Conservation (phyloP, 176 grass and related monocot species). For the Oryza glaberrima region DNA sequence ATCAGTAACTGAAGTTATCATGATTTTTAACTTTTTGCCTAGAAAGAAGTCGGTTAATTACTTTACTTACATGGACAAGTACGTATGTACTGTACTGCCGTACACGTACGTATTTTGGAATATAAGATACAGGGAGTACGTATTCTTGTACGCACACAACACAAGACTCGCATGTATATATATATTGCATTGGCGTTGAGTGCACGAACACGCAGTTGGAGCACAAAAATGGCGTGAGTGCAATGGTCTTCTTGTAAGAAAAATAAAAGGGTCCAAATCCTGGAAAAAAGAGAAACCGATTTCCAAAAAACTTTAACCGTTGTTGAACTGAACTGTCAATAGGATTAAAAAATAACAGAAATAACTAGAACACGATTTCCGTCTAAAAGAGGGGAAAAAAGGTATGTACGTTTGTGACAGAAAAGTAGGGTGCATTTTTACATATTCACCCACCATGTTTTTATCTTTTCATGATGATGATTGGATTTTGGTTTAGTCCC, state of each 20-base stretch:
- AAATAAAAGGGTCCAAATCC: constrained; percentile 5
- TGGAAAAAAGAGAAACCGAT: constrained; percentile 18
- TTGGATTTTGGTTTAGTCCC: not conserved
- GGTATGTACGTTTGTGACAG: not conserved
- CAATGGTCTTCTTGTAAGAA: not conserved
- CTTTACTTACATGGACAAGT: not conserved
- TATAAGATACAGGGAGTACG: not conserved
- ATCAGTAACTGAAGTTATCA: not conserved
- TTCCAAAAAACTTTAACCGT: constrained; percentile 23
- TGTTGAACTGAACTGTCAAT: constrained; percentile 20
- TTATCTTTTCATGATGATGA: not conserved
- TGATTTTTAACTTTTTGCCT: not conserved
- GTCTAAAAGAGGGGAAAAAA: not conserved
- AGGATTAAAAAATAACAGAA: constrained; percentile 28
- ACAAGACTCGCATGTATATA: constrained; percentile 37
- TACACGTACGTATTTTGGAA: not conserved
- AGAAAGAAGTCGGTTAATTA: not conserved
- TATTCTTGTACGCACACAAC: constrained; percentile 15
- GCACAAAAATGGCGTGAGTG: constrained; percentile 37
- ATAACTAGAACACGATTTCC: not conserved
- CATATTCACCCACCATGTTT: not conserved
- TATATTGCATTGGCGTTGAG: constrained; percentile 27
- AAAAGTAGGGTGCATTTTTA: constrained; percentile 34
- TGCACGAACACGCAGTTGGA: constrained; percentile 22
- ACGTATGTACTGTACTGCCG: not conserved